Base-by-base conservation (phyloP, 148 eudicot species). In the Arctostaphylos glauca region DNA sequence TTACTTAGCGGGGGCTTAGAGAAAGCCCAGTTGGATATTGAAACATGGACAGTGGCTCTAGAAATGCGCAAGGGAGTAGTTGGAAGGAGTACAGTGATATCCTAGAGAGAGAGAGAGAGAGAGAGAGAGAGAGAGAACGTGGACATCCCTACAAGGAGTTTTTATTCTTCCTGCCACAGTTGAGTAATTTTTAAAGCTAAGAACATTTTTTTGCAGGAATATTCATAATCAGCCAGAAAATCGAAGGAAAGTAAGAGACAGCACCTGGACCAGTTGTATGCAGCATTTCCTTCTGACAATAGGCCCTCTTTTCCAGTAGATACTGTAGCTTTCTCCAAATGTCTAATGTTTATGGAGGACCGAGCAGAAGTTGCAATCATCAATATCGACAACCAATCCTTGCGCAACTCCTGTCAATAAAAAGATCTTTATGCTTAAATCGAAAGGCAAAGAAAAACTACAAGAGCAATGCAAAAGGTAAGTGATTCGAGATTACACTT, bases 301-400 rank as follows among this genome's bases (percentile, higher is more conserved):
- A 96, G 86, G 46, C 99, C 99, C 87, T 96, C 99, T 90, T 96
- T 96, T 84, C 99, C 99, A 48, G 99, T 96, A 71, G 99, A 92
- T 49, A 94, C 99, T 68, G 99, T 96, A 87, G 99, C 99, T 86
- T 96, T 96, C 82, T 96, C 99, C 84, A 96, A 90, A 92, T 96
- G 99, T 87, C 99, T 90, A 77, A 96, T 94, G 86, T 93, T 96
- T 58, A 96, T 96, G 70, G 96, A 92, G 82, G 99, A 96, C 83
- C 99, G 94, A 59, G 99, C 94, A 79, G 99, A 96, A 60, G 99
- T 96, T 81, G 92, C 99, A 86, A 91, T 90, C 98, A 96, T 96
- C 87, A 94, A 90, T 54, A 96, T 77, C 31, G 95, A 89, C 87
- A 96, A 86, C 99, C 99, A 96, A 91, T 94, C 97, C 85, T 92